These are phyloP conservation scores for Gynostemma pentaphyllum DNA, from an alignment of 306 rosid species.

Conservation along the genomic window DNA sequence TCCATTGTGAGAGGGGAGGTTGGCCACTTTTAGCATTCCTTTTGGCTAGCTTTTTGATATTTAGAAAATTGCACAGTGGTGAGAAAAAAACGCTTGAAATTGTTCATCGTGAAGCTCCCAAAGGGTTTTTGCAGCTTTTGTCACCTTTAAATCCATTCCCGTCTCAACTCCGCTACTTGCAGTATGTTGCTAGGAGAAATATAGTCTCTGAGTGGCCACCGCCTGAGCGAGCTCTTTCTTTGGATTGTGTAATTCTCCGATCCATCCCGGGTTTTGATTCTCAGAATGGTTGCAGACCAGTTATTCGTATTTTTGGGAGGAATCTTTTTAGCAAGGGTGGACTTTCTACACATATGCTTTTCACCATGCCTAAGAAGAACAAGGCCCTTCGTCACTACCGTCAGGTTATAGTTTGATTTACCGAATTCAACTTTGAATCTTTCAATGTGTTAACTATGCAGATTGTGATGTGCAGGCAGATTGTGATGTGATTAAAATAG, in stretches of 20 bases:
- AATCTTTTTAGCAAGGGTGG: constrained; percentile 76
- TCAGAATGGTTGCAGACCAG: constrained; percentile 77
- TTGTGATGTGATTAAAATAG: constrained; percentile 95
- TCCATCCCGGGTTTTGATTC: constrained; percentile 78
- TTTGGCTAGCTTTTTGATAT: constrained; percentile 60
- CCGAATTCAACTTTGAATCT: not conserved
- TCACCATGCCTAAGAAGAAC: constrained; percentile 80
- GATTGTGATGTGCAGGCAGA: constrained; percentile 61
- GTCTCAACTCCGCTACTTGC: constrained; percentile 88
- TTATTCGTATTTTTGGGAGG: constrained; percentile 80
- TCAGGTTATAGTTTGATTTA: constrained; percentile 32
- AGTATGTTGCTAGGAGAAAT: constrained; percentile 86
- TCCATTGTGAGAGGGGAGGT: constrained; percentile 95
- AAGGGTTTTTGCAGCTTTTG: constrained; percentile 71
- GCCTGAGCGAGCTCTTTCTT: constrained; percentile 77
- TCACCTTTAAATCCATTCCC: constrained; percentile 89
- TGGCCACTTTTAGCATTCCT: constrained; percentile 92
- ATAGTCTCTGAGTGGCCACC: constrained; percentile 90
- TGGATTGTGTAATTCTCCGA: constrained; percentile 82
- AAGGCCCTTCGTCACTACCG: constrained; percentile 54
- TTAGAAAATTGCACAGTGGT: constrained; percentile 56
- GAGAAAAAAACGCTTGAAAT: constrained; percentile 78
- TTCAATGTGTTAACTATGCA: not conserved
- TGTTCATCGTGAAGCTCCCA: constrained; percentile 91
- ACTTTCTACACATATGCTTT: constrained; percentile 76